These are phyloP conservation scores for Edaphochlamys debaryana DNA, from an alignment of 139 green algal species.

Conservation along the genomic window DNA sequence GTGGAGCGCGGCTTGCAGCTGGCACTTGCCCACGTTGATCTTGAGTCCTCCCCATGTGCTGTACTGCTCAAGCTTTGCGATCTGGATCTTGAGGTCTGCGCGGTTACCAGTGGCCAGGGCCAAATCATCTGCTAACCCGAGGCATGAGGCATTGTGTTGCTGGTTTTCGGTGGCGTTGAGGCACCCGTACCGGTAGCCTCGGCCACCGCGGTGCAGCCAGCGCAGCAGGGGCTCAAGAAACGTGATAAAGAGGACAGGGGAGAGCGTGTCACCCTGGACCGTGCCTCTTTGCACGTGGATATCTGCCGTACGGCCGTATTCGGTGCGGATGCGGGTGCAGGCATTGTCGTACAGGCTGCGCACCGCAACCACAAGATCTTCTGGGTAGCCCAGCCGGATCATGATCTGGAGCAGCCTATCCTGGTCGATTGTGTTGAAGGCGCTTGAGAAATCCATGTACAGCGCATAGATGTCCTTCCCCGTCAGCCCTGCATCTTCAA, in stretches of 20 bases:
- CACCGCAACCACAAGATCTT: background rate
- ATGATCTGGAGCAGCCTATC: background rate
- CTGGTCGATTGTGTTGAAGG: background rate
- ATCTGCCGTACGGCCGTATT: background rate
- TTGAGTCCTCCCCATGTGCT: background rate
- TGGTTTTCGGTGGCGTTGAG: background rate
- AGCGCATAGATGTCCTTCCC: background rate
- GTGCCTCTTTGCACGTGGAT: background rate
- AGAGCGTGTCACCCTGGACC: background rate
- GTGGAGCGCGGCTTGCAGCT: background rate
- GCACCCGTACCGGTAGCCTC: conserved; percentile 1
- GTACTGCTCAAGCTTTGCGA: background rate
- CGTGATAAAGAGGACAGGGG: background rate
- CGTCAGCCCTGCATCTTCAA: background rate
- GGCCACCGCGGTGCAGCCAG: conserved; percentile 6
- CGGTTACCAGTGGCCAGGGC: background rate
- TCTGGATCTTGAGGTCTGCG: background rate
- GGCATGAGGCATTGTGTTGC: background rate
- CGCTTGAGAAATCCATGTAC: conserved; percentile 9
- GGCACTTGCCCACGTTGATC: background rate
- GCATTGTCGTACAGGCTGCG: background rate
- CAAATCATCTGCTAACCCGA: background rate
- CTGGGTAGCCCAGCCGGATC: background rate
- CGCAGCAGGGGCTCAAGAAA: conserved; percentile 3
- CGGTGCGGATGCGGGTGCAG: background rate